Evolutionary conservation across 1,284 basidiomycete species (phyloP), one percentile per base, ranked within the genome.

Genomic region (Leucoagaricus sp.): DNA sequence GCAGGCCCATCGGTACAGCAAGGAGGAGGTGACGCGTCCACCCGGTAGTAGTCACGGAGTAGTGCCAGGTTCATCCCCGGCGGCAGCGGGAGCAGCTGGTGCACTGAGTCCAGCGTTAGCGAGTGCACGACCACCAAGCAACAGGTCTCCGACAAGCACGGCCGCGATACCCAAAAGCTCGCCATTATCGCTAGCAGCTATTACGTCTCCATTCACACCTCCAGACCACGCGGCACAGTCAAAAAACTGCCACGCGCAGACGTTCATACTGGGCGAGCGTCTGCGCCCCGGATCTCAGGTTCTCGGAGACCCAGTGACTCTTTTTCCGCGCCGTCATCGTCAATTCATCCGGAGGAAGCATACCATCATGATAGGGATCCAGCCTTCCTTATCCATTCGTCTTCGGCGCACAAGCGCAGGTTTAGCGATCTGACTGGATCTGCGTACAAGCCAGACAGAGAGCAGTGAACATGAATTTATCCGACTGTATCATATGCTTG

Each of bases 171-270:
- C 66, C 31, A 72, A 70, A 59, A 63, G 61, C 34, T 72, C 72
- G 5, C 69, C 73, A 10, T 64, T 72, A 31, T 75, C 75, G 17
- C 64, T 77, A 3, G 69, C 74, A n/a, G 71, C 74, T 4, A 77
- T 75, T 50, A 76, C 74, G 8, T 70, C 74, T 23, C 74, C 73
- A 8, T 52, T 49, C 75, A 67, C 60, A 67, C 71, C 60, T 60
- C 67, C 19, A 36, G 68, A 69, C 33, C 62, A 60, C 19, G 41
- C 63, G 38, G 51, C 53, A 46, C 74, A 74, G 72, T 65, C 74
- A 79, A 79, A 79, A 79, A 79, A 79, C 69, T 78, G 55, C 71
- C 67, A 64, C 74, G 77, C 77, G 77, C 77, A 78, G 77, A 78
- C 72, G 76, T 72, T 75, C 74, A 74, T 58, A 62, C 76, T 75